A percentile compares a stretch with the other conserved stretches of the same genome.
Evolutionary conservation across 352 stramenopile genomes (phyloP).

Genomic region (Globisporangium splendens): DNA sequence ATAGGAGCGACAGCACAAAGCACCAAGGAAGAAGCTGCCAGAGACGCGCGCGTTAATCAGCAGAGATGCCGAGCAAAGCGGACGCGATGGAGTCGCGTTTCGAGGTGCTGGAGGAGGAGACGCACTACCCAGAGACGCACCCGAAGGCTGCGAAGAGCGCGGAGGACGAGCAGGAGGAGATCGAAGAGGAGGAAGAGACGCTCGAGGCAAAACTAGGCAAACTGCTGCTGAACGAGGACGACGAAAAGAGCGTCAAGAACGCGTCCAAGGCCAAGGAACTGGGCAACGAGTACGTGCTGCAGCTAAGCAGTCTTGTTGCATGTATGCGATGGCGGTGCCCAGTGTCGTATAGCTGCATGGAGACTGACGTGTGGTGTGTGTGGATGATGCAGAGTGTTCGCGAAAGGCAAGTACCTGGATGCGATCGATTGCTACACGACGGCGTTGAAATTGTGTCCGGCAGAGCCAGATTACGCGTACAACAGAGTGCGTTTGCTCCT

Average conservation of each 20-base stretch:
- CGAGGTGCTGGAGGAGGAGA: slow-evolving; percentile 85
- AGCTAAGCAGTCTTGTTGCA: not conserved
- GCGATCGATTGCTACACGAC: slow-evolving; percentile 85
- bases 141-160: slow-evolving; percentile 19
- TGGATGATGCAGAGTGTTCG: slow-evolving; percentile 51
- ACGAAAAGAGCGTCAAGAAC: slow-evolving; percentile 54
- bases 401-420: slow-evolving; percentile 63
- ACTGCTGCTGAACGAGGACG: slow-evolving; percentile 42
- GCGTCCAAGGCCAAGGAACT: slow-evolving; percentile 76
- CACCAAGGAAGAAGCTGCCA: not conserved
- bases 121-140: slow-evolving; percentile 53
- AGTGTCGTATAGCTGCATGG: no score
- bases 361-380: not conserved
- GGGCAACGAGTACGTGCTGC: slow-evolving; percentile 78
- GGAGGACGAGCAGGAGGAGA: slow-evolving; percentile 13
- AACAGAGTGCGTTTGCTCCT: slow-evolving; percentile 40
- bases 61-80: slow-evolving; percentile 1
- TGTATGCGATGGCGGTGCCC: not conserved
- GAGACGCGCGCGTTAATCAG: no score
- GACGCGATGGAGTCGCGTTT: slow-evolving; percentile 45
- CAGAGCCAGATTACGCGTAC: slow-evolving; percentile 75
- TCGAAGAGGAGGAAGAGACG: slow-evolving; percentile 39
- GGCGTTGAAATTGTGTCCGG: slow-evolving; percentile 72
- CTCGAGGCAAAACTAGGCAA: slow-evolving; percentile 63
- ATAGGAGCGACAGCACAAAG: not conserved